Conservation (phyloP, 202 grass and related monocot species). For the Carex arenaria region DNA sequence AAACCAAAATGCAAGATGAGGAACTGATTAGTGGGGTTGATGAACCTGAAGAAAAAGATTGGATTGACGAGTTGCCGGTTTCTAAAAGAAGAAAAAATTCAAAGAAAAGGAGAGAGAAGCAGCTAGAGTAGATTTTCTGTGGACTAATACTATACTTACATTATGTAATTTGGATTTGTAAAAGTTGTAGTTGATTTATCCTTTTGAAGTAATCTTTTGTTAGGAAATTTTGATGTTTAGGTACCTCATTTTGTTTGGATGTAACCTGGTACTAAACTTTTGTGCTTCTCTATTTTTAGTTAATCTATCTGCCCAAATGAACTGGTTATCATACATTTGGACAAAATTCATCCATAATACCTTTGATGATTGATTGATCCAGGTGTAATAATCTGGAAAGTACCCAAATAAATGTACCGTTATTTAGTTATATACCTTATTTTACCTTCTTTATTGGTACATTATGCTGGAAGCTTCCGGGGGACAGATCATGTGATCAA, state of each 20-base stretch:
- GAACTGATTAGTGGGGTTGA: constrained; percentile 28
- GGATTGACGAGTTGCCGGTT: constrained; percentile 28
- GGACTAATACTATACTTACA: neutral
- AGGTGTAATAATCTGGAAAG: neutral
- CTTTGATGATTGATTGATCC: neutral
- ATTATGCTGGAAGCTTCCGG: neutral
- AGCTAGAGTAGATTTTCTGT: constrained; percentile 9
- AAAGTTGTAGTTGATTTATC: neutral
- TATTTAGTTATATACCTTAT: neutral
- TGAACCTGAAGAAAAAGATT: constrained; percentile 8
- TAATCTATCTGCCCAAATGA: neutral
- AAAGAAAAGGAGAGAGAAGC: constrained; percentile 51
- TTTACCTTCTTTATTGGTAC: neutral
- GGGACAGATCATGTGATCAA: neutral
- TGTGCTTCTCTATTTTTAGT: neutral
- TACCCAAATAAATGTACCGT: neutral
- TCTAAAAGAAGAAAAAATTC: constrained; percentile 51
- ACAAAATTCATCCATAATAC: neutral
- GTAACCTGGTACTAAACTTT: neutral
- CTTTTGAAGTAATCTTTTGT: neutral
- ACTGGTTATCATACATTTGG: neutral
- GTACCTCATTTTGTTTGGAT: neutral
- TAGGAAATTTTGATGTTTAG: constrained; percentile 5
- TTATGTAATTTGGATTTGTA: constrained; percentile 5
- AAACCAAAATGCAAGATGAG: constrained; percentile 29